These are phyloP conservation scores for Colletotrichum tropicicola DNA, from an alignment of 2,329 filamentous ascomycete genomes.

Conservation along the genomic window DNA sequence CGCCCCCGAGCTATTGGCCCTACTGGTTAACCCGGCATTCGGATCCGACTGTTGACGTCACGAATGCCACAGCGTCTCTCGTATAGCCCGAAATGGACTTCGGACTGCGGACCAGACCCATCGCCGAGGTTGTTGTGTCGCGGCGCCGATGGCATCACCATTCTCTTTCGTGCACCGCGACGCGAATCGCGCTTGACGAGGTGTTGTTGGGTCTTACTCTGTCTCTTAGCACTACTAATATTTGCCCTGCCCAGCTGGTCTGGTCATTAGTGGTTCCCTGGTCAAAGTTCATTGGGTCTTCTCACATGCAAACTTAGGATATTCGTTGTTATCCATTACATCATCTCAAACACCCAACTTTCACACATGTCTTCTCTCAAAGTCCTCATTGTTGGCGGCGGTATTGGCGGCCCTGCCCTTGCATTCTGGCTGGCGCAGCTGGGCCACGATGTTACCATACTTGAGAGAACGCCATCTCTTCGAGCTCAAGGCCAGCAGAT, in stretches of 20 bases:
- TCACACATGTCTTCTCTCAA: constrained; percentile 43
- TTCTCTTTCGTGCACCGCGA: background rate
- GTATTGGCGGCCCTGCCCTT: constrained; percentile 53
- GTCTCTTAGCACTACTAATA: too few relatives aligned
- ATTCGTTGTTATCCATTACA: background rate
- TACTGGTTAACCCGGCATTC: background rate
- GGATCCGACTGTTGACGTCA: constrained; percentile 19
- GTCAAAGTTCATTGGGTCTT: background rate
- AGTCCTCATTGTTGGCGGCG: constrained; percentile 58
- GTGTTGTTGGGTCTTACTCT: background rate
- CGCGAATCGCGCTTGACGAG: background rate
- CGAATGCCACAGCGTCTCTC: background rate
- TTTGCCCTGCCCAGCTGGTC: background rate
- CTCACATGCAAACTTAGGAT: background rate
- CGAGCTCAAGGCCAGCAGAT: constrained; percentile 54
- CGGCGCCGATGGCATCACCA: constrained; percentile 1
- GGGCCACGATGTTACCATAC: constrained; percentile 48
- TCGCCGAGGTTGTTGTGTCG: background rate
- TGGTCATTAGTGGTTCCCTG: background rate
- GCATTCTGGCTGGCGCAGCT: constrained; percentile 51
- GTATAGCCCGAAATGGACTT: constrained; percentile 17
- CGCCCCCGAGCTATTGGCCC: background rate
- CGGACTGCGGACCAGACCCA: constrained; percentile 1
- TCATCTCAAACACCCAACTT: too few relatives aligned
- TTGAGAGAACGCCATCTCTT: constrained; percentile 49